These are phyloP conservation scores for Hyparrhenia diplandra DNA, from an alignment of 176 grass and related monocot species.

Conservation along the genomic window DNA sequence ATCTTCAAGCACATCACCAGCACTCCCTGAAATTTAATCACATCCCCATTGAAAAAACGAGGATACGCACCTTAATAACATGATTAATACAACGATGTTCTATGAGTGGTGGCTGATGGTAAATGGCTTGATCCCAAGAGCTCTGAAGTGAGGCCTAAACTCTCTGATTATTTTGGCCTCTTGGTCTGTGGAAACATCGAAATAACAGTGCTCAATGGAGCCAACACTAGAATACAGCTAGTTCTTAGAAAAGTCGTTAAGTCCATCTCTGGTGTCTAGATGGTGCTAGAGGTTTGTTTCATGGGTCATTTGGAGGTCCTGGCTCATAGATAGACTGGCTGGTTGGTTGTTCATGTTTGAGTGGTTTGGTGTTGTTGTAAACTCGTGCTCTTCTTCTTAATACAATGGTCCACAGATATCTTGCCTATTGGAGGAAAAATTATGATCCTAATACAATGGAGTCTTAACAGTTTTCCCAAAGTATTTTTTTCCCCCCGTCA, in stretches of 20 bases:
- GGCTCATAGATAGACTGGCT: neutral
- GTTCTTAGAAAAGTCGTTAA: neutral
- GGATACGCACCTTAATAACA: neutral
- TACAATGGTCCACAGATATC: too few species aligned
- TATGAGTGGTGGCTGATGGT: neutral
- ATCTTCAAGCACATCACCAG: slow-evolving; percentile 70
- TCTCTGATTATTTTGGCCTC: neutral
- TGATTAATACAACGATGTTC: neutral
- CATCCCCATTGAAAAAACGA: neutral
- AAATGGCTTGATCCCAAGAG: neutral
- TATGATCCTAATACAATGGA: too few species aligned
- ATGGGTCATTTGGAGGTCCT: neutral
- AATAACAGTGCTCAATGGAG: neutral
- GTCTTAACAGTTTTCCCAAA: too few species aligned
- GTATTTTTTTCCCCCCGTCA: too few species aligned
- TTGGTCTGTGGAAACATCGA: neutral
- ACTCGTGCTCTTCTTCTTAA: too few species aligned
- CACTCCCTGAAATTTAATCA: slow-evolving; percentile 44
- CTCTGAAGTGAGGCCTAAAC: neutral
- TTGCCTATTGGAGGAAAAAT: too few species aligned
- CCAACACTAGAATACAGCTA: neutral
- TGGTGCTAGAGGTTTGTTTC: too few species aligned
- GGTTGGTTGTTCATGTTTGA: neutral
- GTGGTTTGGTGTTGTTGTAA: too few species aligned
- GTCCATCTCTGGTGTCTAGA: neutral